Evolutionary conservation across 2,329 filamentous ascomycete genomes (phyloP).

Genomic region (Beauveria scarabaeidicola): DNA sequence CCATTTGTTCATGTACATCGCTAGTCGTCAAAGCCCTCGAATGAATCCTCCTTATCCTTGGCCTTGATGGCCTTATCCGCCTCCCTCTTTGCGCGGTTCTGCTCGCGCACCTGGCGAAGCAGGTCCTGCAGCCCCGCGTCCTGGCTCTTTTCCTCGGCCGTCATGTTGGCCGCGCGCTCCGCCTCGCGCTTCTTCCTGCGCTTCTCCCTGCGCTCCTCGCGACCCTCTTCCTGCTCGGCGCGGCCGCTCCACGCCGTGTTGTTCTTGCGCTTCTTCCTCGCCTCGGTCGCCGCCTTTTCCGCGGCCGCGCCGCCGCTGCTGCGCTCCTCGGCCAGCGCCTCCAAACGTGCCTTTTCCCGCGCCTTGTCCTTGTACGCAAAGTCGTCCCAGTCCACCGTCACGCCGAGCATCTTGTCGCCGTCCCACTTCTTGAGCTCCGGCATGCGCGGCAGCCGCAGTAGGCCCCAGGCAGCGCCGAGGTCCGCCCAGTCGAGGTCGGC

Average conservation of each 20-base stretch:
- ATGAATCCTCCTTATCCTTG: slow-evolving; percentile 37
- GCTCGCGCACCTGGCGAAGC: slow-evolving; percentile 53
- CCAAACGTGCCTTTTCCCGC: slow-evolving; percentile 56
- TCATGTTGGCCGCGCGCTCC: slow-evolving; percentile 55
- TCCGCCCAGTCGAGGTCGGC: slow-evolving; percentile 78
- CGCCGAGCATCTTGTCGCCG: slow-evolving; percentile 55
- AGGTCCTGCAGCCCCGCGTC: slow-evolving; percentile 55
- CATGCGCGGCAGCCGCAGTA: slow-evolving; percentile 86
- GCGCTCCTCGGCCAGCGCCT: slow-evolving; percentile 44
- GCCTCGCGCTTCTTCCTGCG: slow-evolving; percentile 56
- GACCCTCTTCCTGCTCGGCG: slow-evolving; percentile 55
- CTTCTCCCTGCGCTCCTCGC: slow-evolving; percentile 54
- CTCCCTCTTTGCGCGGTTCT: slow-evolving; percentile 40
- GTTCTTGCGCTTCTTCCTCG: slow-evolving; percentile 50
- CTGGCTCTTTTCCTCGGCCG: slow-evolving; percentile 58
- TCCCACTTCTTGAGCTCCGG: slow-evolving; percentile 73
- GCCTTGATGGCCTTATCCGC: slow-evolving; percentile 15
- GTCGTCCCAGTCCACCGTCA: slow-evolving; percentile 57
- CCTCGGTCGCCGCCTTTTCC: slow-evolving; percentile 33
- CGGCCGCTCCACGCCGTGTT: slow-evolving; percentile 68
- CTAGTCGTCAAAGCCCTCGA: slow-evolving; percentile 50
- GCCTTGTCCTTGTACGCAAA: slow-evolving; percentile 66
- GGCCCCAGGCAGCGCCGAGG: slow-evolving; percentile 73
- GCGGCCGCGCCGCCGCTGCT: slow-evolving; percentile 27
- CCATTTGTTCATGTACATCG: slow-evolving; percentile 1